Percentiles rank a stretch among this genome's conserved stretches.
phyloP scores from a whole-genome alignment of 495 filamentous ascomycete species.

The Trichoderma erinaceum region DNA sequence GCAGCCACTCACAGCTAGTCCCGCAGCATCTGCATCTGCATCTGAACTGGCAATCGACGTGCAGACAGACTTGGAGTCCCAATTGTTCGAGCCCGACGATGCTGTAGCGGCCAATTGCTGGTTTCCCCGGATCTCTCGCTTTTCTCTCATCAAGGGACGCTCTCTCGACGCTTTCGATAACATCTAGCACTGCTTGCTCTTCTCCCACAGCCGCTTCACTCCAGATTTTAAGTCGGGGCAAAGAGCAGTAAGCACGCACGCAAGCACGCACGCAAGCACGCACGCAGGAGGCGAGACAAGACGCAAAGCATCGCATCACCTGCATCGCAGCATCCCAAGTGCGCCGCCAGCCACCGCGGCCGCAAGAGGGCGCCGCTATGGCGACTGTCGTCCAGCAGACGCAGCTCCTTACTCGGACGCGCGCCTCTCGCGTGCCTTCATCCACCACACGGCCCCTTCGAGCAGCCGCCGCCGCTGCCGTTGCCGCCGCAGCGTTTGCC shows the following conservation, averaged over 20 bases:
- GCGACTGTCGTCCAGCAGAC: constrained; percentile 10
- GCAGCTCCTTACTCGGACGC: constrained; percentile 12
- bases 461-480: neutral
- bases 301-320: constrained; percentile 3
- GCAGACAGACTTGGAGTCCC: neutral
- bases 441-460: neutral
- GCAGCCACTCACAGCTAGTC: constrained; percentile 3
- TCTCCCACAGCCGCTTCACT: neutral
- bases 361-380: constrained; percentile 5
- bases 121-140: neutral
- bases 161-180: too few species aligned
- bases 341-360: neutral
- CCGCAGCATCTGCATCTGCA: neutral
- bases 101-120: neutral
- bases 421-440: constrained; percentile 9
- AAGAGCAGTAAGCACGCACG: neutral
- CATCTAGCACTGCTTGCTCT: too few species aligned
- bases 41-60: neutral
- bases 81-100: constrained; percentile 14
- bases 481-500: constrained; percentile 1
- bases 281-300: neutral
- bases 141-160: neutral
- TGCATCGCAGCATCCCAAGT: neutral
- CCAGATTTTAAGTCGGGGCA: neutral
- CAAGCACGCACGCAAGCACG: neutral